Conservation (phyloP, 306 rosid species). For the Cajanus cajan region DNA sequence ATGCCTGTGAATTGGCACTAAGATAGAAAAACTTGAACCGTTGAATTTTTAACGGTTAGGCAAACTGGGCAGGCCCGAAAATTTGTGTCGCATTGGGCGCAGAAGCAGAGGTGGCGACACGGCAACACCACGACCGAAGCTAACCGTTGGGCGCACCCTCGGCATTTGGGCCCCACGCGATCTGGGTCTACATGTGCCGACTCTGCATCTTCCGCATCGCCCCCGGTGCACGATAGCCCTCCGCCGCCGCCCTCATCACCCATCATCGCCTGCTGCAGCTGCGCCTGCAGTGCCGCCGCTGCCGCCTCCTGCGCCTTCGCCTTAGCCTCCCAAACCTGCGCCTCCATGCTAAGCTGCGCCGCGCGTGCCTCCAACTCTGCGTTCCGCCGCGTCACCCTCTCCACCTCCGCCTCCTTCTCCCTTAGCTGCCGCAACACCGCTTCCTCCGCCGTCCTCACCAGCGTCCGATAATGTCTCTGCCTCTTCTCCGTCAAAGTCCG, state of each 20-base stretch:
- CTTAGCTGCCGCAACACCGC: slow-evolving; percentile 50
- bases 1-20: slow-evolving; percentile 50
- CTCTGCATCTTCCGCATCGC: slow-evolving; percentile 82
- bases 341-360: slow-evolving; percentile 66
- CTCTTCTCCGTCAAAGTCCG: slow-evolving; percentile 68
- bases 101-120: slow-evolving; percentile 81
- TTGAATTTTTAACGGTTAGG: slow-evolving; percentile 61
- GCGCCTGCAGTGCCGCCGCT: slow-evolving; percentile 68
- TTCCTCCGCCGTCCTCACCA: slow-evolving; percentile 65
- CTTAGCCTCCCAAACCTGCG: slow-evolving; percentile 85
- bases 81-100: slow-evolving; percentile 63
- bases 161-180: slow-evolving; percentile 68
- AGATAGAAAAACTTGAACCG: slow-evolving; percentile 66
- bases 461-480: slow-evolving; percentile 60
- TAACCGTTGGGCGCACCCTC: slow-evolving; percentile 61
- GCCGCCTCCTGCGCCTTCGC: slow-evolving; percentile 72
- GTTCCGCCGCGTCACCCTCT: slow-evolving; percentile 66
- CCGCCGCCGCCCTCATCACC: slow-evolving; percentile 35
- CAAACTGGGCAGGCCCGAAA: slow-evolving; percentile 80
- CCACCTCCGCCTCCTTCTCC: slow-evolving; percentile 68
- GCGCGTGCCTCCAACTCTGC: slow-evolving; percentile 85
- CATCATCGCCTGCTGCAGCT: slow-evolving; percentile 72
- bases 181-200: slow-evolving; percentile 80
- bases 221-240: slow-evolving; percentile 44
- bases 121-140: slow-evolving; percentile 82